phyloP scores from a whole-genome alignment of 768 basidiomycete species.

The Atractiella rhizophila region DNA sequence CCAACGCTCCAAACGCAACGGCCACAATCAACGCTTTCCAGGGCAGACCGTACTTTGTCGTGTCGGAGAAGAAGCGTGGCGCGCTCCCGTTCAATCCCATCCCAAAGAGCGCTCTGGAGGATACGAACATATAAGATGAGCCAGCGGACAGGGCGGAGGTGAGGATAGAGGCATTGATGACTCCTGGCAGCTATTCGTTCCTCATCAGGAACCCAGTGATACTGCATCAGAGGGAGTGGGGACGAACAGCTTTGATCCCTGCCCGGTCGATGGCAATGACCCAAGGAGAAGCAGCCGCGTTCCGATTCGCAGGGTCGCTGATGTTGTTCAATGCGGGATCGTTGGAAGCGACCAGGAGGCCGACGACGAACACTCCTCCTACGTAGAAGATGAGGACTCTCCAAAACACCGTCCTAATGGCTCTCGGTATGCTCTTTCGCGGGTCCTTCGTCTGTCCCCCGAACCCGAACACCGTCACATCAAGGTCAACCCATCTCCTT shows the following conservation, averaged over 20 bases:
- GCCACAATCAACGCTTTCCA: conserved; percentile 19
- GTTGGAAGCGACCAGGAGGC: conserved; percentile 54
- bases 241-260: conserved; percentile 23
- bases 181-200: no score
- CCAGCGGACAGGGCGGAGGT: conserved; percentile 21
- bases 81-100: conserved; percentile 22
- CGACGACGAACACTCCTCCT: conserved; percentile 44
- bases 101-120: conserved; percentile 22
- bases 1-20: no score
- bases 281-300: conserved; percentile 20
- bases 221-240: conserved; percentile 23
- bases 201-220: conserved; percentile 18
- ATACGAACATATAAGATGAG: conserved; percentile 22
- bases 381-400: conserved; percentile 61
- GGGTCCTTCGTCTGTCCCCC: conserved; percentile 27
- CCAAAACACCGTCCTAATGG: conserved; percentile 42
- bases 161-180: no score
- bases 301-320: conserved; percentile 2
- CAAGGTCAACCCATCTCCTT: no score
- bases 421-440: conserved; percentile 27
- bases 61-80: conserved; percentile 21
- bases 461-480: no score
- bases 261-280: conserved; percentile 24
- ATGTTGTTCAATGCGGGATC: conserved; percentile 27
- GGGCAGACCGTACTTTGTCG: conserved; percentile 22